A percentile compares a stretch with the other conserved stretches of the same genome.
Evolutionary conservation across 257 asterid genomes (phyloP).

Genomic region (Cruciata laevipes): DNA sequence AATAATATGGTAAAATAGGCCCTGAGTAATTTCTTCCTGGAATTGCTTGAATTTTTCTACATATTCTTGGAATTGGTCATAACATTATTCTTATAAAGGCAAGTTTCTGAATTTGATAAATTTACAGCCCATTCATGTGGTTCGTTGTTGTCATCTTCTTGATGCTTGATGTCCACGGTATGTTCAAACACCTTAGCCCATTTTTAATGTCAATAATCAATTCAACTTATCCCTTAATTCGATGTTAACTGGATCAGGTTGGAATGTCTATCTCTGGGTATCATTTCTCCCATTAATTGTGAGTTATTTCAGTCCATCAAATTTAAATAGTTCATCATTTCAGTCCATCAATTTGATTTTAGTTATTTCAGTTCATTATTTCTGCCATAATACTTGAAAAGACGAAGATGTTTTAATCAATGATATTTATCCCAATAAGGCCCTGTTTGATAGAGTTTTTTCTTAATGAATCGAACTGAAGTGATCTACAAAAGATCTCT

Average conservation of each 20-base stretch:
- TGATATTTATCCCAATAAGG: no score
- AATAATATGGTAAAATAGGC: no score
- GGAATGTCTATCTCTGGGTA: constrained; percentile 70
- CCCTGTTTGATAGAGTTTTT: no score
- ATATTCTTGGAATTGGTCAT: neutral
- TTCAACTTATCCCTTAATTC: neutral
- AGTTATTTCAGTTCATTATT: no score
- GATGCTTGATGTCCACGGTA: constrained; percentile 78
- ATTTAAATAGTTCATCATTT: no score
- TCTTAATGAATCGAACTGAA: no score
- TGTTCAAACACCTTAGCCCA: neutral
- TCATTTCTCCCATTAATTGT: constrained; percentile 66
- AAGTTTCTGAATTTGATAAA: neutral
- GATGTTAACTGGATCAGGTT: constrained; percentile 37
- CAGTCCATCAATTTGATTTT: no score
- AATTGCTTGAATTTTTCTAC: no score
- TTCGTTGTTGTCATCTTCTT: constrained; percentile 58
- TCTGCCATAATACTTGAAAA: no score
- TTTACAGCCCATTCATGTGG: constrained; percentile 79
- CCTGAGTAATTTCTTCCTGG: no score
- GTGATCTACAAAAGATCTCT: no score
- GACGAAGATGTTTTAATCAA: no score
- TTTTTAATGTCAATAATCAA: neutral
- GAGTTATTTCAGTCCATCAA: constrained; percentile 11
- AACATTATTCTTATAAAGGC: neutral